phyloP scores from a whole-genome alignment of 495 filamentous ascomycete genomes.

The Tuber borchii region DNA sequence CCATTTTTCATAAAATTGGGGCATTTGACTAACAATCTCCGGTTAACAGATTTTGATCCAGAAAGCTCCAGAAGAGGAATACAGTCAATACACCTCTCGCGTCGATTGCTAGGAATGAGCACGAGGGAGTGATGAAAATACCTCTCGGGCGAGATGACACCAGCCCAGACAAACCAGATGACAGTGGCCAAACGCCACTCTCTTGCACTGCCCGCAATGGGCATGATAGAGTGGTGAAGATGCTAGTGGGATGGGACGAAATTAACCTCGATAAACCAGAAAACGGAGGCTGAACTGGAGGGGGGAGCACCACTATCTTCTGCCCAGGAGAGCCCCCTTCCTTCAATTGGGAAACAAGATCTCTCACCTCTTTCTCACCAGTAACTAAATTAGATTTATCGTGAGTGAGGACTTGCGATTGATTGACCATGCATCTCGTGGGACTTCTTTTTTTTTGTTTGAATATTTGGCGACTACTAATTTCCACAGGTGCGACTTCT shows the following conservation, averaged over 20 bases:
- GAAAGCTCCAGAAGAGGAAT: slow-evolving; percentile 59
- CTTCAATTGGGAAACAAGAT: background rate
- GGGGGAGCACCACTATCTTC: background rate
- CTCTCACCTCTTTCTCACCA: background rate
- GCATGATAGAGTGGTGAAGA: no score
- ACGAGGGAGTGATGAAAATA: no score
- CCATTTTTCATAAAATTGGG: background rate
- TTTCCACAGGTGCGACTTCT: slow-evolving; percentile 17
- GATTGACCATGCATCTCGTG: background rate
- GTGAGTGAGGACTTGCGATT: background rate
- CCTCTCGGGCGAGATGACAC: no score
- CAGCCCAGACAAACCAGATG: no score
- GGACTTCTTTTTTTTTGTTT: background rate
- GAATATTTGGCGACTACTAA: background rate
- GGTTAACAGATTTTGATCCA: slow-evolving; percentile 69
- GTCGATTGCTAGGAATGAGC: no score
- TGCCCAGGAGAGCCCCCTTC: background rate
- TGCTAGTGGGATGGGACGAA: no score
- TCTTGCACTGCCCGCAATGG: no score
- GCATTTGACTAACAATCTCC: background rate
- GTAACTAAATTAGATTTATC: background rate
- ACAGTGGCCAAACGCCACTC: no score
- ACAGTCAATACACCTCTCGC: no score
- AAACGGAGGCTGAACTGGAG: no score
- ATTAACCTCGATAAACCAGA: no score